Percentiles rank a stretch among this genome's conserved stretches.
Conservation (phyloP, 768 basidiomycete genomes). For the Auricularia heimuer region DNA sequence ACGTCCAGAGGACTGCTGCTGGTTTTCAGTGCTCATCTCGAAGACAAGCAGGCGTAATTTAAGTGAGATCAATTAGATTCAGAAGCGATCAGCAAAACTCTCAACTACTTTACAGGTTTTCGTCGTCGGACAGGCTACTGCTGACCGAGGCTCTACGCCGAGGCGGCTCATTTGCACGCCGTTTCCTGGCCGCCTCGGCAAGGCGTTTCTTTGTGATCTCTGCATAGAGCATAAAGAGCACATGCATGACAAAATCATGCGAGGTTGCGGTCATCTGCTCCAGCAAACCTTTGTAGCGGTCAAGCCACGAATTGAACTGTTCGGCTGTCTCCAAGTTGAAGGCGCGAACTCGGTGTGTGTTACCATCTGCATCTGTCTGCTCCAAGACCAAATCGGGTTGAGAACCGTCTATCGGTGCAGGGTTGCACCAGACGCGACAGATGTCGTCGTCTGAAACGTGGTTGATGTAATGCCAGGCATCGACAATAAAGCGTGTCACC, state of each 20-base stretch:
- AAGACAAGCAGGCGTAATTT: too few species aligned
- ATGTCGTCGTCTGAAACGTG: conserved; percentile 15
- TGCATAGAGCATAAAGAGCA: conserved; percentile 12
- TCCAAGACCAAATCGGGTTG: conserved; percentile 21
- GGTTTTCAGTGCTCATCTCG: too few species aligned
- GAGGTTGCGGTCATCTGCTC: conserved; percentile 18
- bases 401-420: conserved; percentile 21
- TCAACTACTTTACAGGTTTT: too few species aligned
- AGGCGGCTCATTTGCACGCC: too few species aligned
- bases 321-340: conserved; percentile 25
- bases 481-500: conserved; percentile 24
- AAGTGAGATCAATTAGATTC: too few species aligned
- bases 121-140: too few species aligned
- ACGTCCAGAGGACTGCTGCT: too few species aligned
- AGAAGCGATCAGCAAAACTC: too few species aligned
- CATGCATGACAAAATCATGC: conserved; percentile 18
- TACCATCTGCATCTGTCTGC: conserved; percentile 16
- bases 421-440: conserved; percentile 24
- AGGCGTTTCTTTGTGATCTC: conserved; percentile 1
- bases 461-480: conserved; percentile 14
- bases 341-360: conserved; percentile 13
- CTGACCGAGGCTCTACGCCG: too few species aligned
- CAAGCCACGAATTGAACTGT: conserved; percentile 25
- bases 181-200: too few species aligned
- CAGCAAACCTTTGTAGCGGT: conserved; percentile 22